Evolutionary conservation across 441 rosid species (phyloP).

Genomic region (Gossypium lobatum): DNA sequence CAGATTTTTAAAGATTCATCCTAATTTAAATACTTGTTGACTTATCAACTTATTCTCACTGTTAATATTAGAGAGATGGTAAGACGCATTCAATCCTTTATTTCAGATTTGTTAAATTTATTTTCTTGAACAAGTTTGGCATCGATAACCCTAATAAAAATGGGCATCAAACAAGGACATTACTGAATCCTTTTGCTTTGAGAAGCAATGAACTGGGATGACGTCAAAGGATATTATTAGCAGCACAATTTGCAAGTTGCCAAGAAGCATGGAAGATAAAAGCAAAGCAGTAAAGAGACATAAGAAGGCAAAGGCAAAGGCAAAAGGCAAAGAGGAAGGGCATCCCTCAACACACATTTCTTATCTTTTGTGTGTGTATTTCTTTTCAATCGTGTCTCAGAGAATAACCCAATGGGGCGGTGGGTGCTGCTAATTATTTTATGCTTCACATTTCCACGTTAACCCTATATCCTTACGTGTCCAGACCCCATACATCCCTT

Average conservation of each 20-base stretch:
- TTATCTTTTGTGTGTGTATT: constrained; percentile 11
- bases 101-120: too few species aligned
- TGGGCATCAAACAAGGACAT: neutral
- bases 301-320: too few species aligned
- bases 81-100: too few species aligned
- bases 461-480: constrained; percentile 11
- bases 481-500: constrained; percentile 13
- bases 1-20: too few species aligned
- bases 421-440: constrained; percentile 8
- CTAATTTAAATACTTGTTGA: too few species aligned
- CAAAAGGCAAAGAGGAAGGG: neutral
- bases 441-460: neutral
- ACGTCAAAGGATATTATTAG: neutral
- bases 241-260: constrained; percentile 20
- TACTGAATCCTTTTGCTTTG: neutral
- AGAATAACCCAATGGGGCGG: constrained; percentile 18
- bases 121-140: too few species aligned
- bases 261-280: constrained; percentile 20
- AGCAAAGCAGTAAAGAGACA: neutral
- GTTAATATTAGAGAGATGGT: too few species aligned
- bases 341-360: constrained; percentile 23
- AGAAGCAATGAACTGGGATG: neutral
- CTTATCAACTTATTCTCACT: too few species aligned
- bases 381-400: neutral
- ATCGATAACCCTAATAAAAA: neutral